phyloP scores from a whole-genome alignment of 768 basidiomycete genomes.

The Agaricus sinodeliciosus region DNA sequence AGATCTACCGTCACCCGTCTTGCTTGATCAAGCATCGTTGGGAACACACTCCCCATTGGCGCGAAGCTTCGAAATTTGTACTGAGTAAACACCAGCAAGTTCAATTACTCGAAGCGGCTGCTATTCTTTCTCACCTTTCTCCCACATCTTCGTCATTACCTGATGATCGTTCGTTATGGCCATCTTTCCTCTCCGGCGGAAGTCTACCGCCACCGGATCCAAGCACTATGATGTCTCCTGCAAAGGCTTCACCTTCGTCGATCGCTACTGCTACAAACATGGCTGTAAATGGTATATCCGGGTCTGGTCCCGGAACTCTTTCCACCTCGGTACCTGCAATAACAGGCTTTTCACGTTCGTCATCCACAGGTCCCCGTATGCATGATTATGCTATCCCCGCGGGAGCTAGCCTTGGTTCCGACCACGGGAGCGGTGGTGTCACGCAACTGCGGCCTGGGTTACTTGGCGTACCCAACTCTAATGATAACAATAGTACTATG shows the following conservation, averaged over 20 bases:
- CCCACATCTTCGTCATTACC: slow-evolving; percentile 71
- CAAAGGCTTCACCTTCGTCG: slow-evolving; percentile 13
- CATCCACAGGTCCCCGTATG: slow-evolving; percentile 49
- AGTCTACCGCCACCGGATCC: slow-evolving; percentile 47
- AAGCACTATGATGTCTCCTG: slow-evolving; percentile 17
- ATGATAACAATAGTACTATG: neutral
- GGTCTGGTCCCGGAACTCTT: slow-evolving; percentile 14
- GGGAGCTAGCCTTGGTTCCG: slow-evolving; percentile 11
- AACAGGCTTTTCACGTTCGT: slow-evolving; percentile 17
- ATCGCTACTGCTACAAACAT: neutral
- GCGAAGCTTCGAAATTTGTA: slow-evolving; percentile 83
- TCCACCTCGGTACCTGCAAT: slow-evolving; percentile 49
- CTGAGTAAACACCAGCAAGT: slow-evolving; percentile 97
- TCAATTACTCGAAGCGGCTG: slow-evolving; percentile 93
- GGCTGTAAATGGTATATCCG: neutral
- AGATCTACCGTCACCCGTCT: slow-evolving; percentile 89
- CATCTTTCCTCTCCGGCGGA: slow-evolving; percentile 72
- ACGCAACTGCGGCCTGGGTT: slow-evolving; percentile 54
- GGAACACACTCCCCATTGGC: slow-evolving; percentile 97
- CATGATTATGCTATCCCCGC: slow-evolving; percentile 57
- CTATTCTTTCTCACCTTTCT: slow-evolving; percentile 86
- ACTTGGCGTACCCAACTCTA: slow-evolving; percentile 27
- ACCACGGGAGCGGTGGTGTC: slow-evolving; percentile 21
- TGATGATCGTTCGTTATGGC: slow-evolving; percentile 92
- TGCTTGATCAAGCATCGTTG: slow-evolving; percentile 97